Evolutionary conservation across 1,284 basidiomycete genomes (phyloP).

Genomic region (Coniophora puteana): DNA sequence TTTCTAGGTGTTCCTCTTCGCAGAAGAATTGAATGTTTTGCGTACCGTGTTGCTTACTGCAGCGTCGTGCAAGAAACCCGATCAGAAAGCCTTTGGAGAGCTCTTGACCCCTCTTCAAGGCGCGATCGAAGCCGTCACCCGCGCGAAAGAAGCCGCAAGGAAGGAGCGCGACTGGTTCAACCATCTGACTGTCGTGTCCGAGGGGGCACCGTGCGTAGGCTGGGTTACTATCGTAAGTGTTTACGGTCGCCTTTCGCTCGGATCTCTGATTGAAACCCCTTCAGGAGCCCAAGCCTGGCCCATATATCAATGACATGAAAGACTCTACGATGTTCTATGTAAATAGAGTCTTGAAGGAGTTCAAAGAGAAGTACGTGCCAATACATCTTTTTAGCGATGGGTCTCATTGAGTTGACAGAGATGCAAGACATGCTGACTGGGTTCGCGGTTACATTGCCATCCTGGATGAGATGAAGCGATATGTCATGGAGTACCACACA

Average conservation of each 20-base stretch:
- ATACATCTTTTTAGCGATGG: not conserved
- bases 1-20: conserved; percentile 64
- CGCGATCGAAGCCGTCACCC: conserved; percentile 73
- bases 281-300: conserved; percentile 80
- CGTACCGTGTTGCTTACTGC: conserved; percentile 68
- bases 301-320: conserved; percentile 82
- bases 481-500: conserved; percentile 85
- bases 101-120: conserved; percentile 74
- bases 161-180: conserved; percentile 82
- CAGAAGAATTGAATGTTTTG: conserved; percentile 68
- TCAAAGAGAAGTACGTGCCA: conserved; percentile 78
- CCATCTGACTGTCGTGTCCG: conserved; percentile 79
- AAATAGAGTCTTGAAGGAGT: conserved; percentile 90
- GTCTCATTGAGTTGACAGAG: conserved; percentile 47
- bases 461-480: conserved; percentile 79
- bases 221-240: conserved; percentile 83
- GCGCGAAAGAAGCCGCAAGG: conserved; percentile 80
- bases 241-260: not conserved
- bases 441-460: conserved; percentile 70
- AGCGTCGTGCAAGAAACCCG: conserved; percentile 78
- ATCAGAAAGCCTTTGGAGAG: conserved; percentile 53
- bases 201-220: conserved; percentile 84
- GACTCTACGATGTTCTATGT: conserved; percentile 90
- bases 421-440: conserved; percentile 91
- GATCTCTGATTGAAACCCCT: conserved; percentile 7